Evolutionary conservation across 1,284 basidiomycete genomes (phyloP).

Genomic region (Heterobasidion irregulare): DNA sequence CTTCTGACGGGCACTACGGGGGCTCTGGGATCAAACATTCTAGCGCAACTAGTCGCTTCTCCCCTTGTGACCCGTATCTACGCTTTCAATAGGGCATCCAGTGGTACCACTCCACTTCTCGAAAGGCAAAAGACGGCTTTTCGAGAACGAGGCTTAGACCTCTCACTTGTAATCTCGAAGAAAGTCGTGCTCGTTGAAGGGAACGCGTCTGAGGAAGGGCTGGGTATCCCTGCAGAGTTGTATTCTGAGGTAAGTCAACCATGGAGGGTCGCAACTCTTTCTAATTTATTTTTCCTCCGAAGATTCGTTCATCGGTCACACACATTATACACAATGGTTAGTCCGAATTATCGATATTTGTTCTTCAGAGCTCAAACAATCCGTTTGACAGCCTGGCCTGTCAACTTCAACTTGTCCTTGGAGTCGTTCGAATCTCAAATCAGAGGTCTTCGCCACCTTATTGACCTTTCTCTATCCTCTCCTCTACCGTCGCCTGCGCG

Average conservation of each 20-base stretch:
- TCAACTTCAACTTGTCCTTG: conserved; percentile 1
- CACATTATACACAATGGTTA: neutral
- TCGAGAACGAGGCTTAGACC: conserved; percentile 17
- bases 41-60: neutral
- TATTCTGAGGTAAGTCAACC: conserved; percentile 12
- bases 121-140: conserved; percentile 20
- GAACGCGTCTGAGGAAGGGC: conserved; percentile 11
- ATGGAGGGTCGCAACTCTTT: neutral
- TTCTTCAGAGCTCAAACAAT: neutral
- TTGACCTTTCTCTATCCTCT: neutral
- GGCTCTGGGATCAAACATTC: neutral
- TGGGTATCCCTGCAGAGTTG: conserved; percentile 15
- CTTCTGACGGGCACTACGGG: neutral
- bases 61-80: conserved; percentile 15
- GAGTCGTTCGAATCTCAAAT: neutral
- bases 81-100: conserved; percentile 22
- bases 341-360: neutral
- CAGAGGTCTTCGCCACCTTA: neutral
- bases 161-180: conserved; percentile 8
- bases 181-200: conserved; percentile 22
- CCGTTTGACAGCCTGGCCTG: neutral
- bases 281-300: neutral
- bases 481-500: neutral
- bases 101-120: conserved; percentile 6
- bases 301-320: neutral